phyloP scores from a whole-genome alignment of 2,329 filamentous ascomycete genomes.

The Fusarium napiforme region DNA sequence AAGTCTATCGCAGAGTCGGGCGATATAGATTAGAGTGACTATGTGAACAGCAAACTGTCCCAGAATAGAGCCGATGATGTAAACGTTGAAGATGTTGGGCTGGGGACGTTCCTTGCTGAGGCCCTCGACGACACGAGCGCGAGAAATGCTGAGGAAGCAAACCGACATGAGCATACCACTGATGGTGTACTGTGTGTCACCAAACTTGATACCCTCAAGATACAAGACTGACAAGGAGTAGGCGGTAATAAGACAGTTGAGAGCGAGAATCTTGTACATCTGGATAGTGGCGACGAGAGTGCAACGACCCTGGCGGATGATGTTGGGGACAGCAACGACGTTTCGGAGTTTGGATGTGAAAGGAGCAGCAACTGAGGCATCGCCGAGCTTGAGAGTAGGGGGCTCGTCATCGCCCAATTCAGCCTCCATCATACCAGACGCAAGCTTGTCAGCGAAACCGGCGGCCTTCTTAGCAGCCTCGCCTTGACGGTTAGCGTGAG shows the following conservation, averaged over 20 bases:
- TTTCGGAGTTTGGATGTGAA: constrained; percentile 98
- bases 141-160: constrained; percentile 98
- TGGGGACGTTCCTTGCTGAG: constrained; percentile 97
- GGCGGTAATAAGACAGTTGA: constrained; percentile 97
- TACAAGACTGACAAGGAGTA: constrained; percentile 98
- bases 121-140: constrained; percentile 93
- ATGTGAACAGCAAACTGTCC: constrained; percentile 98
- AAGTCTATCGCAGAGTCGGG: constrained; percentile 84
- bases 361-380: constrained; percentile 95
- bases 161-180: constrained; percentile 99
- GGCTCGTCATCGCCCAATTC: constrained; percentile 91
- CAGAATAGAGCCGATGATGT: constrained; percentile 97
- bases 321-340: constrained; percentile 96
- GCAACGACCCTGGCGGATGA: constrained; percentile 96
- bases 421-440: constrained; percentile 86
- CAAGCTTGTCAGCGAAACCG: constrained; percentile 86
- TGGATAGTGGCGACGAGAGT: constrained; percentile 98
- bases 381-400: constrained; percentile 94
- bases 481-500: constrained; percentile 55
- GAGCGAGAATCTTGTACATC: constrained; percentile 99
- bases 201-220: constrained; percentile 98
- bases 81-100: constrained; percentile 98
- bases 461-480: constrained; percentile 78
- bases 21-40: constrained; percentile 91
- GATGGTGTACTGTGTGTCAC: constrained; percentile 97